Evolutionary conservation across 768 basidiomycete genomes (phyloP).

Genomic region (Mycena rosella): DNA sequence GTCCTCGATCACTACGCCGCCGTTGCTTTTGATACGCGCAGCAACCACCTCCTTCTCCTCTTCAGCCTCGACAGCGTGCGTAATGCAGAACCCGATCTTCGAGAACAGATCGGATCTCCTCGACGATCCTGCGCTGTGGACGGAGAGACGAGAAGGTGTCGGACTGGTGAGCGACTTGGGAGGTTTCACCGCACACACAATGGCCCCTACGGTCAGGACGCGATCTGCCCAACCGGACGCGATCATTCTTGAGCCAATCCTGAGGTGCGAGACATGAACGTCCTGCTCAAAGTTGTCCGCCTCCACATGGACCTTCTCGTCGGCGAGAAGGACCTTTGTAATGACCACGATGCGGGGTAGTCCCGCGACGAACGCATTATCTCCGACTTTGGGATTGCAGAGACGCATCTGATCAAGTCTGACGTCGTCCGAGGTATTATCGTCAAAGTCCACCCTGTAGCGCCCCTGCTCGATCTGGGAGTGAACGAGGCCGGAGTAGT

Average conservation of each 20-base stretch:
- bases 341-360: constrained; percentile 51
- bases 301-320: constrained; percentile 51
- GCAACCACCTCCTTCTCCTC: constrained; percentile 59
- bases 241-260: constrained; percentile 66
- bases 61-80: constrained; percentile 24
- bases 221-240: constrained; percentile 68
- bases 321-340: constrained; percentile 38
- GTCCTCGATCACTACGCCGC: constrained; percentile 74
- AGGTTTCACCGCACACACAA: constrained; percentile 58
- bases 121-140: constrained; percentile 49
- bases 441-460: constrained; percentile 77
- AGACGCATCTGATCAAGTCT: constrained; percentile 66
- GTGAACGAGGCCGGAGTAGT: constrained; percentile 70
- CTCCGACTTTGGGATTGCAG: constrained; percentile 64
- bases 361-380: constrained; percentile 60
- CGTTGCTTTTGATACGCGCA: constrained; percentile 59
- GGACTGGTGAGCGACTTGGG: constrained; percentile 51
- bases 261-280: constrained; percentile 54
- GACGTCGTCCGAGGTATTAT: constrained; percentile 62
- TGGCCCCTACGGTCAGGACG: constrained; percentile 52
- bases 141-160: constrained; percentile 63
- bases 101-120: constrained; percentile 46
- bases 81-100: constrained; percentile 20
- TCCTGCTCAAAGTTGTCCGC: constrained; percentile 54
- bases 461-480: constrained; percentile 42